Percentiles rank a stretch among this genome's conserved stretches.
Conservation (phyloP, 2,329 filamentous ascomycete species). For the Fusarium praegraminearum region DNA sequence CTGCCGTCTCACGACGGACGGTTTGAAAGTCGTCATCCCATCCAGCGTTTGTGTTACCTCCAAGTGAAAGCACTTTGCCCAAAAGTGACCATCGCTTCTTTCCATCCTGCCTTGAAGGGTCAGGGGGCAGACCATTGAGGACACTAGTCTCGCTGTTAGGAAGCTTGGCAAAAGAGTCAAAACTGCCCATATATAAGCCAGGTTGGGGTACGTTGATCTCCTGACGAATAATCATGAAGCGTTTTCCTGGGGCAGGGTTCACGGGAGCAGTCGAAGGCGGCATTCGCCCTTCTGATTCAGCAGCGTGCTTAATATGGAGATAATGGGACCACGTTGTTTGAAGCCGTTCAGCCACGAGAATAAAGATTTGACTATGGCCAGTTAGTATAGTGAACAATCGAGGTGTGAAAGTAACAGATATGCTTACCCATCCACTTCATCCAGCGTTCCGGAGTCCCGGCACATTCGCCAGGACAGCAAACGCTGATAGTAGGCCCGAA, state of each 20-base stretch:
- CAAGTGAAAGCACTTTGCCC: constrained; percentile 68
- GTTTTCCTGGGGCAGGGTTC: constrained; percentile 84
- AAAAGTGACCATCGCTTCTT: constrained; percentile 75
- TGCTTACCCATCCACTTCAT: constrained; percentile 75
- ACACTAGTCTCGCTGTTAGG: constrained; percentile 41
- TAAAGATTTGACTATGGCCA: constrained; percentile 72
- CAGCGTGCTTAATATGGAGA: constrained; percentile 76
- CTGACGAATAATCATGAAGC: constrained; percentile 89
- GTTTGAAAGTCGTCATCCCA: constrained; percentile 63
- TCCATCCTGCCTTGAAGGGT: constrained; percentile 53
- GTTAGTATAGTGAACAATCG: constrained; percentile 41
- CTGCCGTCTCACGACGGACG: constrained; percentile 63
- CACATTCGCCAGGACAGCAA: constrained; percentile 90
- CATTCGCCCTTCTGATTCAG: constrained; percentile 66
- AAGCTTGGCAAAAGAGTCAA: constrained; percentile 59
- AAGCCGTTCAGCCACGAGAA: constrained; percentile 74
- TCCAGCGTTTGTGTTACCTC: constrained; percentile 35
- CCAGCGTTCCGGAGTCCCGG: constrained; percentile 75
- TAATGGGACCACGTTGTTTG: constrained; percentile 83
- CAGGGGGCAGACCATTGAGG: constrained; percentile 45
- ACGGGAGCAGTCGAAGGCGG: constrained; percentile 83
- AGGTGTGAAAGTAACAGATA: constrained; percentile 1
- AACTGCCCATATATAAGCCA: constrained; percentile 60
- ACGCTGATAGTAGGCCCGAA: constrained; percentile 91
- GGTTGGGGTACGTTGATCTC: constrained; percentile 67